Evolutionary conservation across 1,284 basidiomycete genomes (phyloP).

Genomic region (Omphalotus olearius): DNA sequence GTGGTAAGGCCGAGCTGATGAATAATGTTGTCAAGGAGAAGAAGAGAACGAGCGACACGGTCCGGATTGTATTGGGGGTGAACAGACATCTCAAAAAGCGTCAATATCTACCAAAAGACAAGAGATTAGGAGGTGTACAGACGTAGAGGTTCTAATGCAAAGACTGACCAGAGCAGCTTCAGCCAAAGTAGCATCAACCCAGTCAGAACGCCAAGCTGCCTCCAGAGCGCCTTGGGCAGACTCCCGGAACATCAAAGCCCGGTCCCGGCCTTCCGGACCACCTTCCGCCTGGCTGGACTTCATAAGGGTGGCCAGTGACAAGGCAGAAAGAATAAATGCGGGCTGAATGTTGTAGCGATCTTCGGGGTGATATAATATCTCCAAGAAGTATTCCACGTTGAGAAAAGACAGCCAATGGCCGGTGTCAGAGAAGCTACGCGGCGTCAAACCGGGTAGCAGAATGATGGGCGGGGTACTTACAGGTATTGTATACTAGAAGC

Average conservation of each 20-base stretch:
- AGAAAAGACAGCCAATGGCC: constrained; percentile 65
- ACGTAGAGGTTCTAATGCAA: constrained; percentile 1
- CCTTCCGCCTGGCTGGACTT: constrained; percentile 65
- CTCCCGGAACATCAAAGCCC: constrained; percentile 50
- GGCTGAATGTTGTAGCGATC: constrained; percentile 58
- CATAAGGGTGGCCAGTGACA: constrained; percentile 70
- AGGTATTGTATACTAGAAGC: constrained; percentile 49
- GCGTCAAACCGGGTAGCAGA: background rate
- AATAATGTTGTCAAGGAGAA: constrained; percentile 61
- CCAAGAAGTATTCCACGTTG: constrained; percentile 50
- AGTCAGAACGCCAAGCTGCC: constrained; percentile 43
- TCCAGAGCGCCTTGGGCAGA: constrained; percentile 52
- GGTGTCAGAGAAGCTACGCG: constrained; percentile 40
- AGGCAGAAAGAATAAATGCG: constrained; percentile 58
- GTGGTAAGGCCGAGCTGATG: constrained; percentile 47
- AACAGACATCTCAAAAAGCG: constrained; percentile 69
- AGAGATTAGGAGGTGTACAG: constrained; percentile 6
- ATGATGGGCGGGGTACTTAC: constrained; percentile 32
- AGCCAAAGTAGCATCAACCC: constrained; percentile 59
- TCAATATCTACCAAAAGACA: constrained; percentile 47
- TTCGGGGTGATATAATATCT: constrained; percentile 46
- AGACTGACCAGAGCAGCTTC: constrained; percentile 68
- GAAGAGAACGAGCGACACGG: constrained; percentile 48
- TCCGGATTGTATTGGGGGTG: constrained; percentile 59
- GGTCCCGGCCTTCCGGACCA: constrained; percentile 43